phyloP scores from a whole-genome alignment of 805 yeast species.

The Candida ponderosae region DNA sequence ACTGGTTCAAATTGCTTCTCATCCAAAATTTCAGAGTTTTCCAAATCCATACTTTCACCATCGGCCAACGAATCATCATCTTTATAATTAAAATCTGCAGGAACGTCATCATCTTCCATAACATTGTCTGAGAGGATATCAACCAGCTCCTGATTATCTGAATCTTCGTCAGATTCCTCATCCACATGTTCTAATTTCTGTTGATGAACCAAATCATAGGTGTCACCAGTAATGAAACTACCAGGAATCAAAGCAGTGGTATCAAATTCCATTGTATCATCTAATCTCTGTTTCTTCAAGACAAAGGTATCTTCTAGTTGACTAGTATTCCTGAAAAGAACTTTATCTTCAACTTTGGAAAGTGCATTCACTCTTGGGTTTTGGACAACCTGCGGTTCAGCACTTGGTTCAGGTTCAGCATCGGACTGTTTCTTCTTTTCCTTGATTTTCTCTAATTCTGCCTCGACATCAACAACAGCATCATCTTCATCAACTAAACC shows the following conservation, averaged over 20 bases:
- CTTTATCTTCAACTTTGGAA: neutral
- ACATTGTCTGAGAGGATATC: constrained; percentile 4
- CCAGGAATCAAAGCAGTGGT: constrained; percentile 18
- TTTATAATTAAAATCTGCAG: constrained; percentile 2
- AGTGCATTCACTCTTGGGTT: neutral
- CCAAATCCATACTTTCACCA: constrained; percentile 11
- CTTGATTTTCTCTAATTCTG: constrained; percentile 20
- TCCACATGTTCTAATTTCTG: neutral
- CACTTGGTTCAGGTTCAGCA: constrained; percentile 2
- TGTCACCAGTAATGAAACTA: constrained; percentile 13
- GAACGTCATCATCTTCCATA: constrained; percentile 1
- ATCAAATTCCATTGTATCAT: constrained; percentile 13
- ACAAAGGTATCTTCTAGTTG: constrained; percentile 20
- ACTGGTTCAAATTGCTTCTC: constrained; percentile 67
- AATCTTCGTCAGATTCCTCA: constrained; percentile 3
- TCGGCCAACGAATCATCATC: constrained; percentile 13
- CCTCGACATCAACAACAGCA: constrained; percentile 45
- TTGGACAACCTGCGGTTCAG: neutral
- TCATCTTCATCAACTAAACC: constrained; percentile 70
- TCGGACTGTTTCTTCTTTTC: constrained; percentile 6
- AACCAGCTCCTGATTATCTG: constrained; percentile 2
- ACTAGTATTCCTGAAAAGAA: neutral
- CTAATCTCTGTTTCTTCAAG: constrained; percentile 23
- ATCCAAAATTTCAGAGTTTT: constrained; percentile 32
- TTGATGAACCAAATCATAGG: neutral